Conservation (phyloP, 768 basidiomycete species). For the Hebeloma cylindrosporum region DNA sequence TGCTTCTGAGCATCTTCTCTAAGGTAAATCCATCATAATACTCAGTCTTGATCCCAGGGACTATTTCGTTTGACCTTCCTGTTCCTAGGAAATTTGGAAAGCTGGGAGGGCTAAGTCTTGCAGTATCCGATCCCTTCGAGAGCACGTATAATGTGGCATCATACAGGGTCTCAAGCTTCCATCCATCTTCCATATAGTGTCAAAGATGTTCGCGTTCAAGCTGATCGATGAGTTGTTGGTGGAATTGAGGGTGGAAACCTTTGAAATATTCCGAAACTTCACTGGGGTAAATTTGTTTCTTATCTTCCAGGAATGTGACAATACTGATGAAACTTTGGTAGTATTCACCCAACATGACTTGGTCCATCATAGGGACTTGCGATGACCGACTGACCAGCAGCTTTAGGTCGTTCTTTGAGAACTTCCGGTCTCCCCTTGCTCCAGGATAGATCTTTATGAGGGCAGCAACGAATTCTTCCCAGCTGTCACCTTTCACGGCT, state of each 20-base stretch:
- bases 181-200: constrained; percentile 4
- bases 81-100: too few relatives aligned
- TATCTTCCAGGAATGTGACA: not conserved
- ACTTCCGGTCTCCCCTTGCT: constrained; percentile 1
- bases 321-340: constrained; percentile 1
- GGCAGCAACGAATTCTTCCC: constrained; percentile 4
- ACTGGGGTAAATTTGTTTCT: not conserved
- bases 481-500: not conserved
- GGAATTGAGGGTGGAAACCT: not conserved
- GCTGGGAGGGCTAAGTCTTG: too few relatives aligned
- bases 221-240: not conserved
- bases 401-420: constrained; percentile 2
- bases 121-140: too few relatives aligned
- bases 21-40: too few relatives aligned
- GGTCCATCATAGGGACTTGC: not conserved
- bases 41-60: too few relatives aligned
- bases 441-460: constrained; percentile 5
- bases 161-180: not conserved
- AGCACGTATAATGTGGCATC: not conserved
- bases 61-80: too few relatives aligned
- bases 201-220: not conserved
- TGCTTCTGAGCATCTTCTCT: too few relatives aligned
- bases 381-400: constrained; percentile 1
- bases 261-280: not conserved
- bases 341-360: constrained; percentile 3